Evolutionary conservation across 306 rosid species (phyloP), one percentile per base, ranked within the genome.

Genomic region (Ormosia semicastrata): DNA sequence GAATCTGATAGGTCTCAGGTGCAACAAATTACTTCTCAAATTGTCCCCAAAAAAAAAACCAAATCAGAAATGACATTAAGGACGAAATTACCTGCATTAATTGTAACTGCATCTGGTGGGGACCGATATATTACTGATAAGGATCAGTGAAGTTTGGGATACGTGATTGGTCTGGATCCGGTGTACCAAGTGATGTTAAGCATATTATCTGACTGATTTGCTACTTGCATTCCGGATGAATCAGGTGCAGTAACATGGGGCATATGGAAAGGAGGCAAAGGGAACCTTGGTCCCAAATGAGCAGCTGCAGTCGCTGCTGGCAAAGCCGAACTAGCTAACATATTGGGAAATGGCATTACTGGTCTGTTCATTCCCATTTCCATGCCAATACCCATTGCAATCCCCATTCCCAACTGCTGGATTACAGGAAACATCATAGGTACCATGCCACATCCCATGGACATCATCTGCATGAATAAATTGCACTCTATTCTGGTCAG

Each of bases 371-470:
- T n/a, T n/a, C n/a, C n/a, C n/a, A n/a, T n/a, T n/a, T n/a, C n/a
- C n/a, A n/a, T n/a, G n/a, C n/a, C n/a, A n/a, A n/a, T n/a, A n/a
- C n/a, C n/a, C n/a, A n/a, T n/a, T n/a, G n/a, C n/a, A n/a, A n/a
- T n/a, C n/a, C n/a, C n/a, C n/a, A n/a, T n/a, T n/a, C n/a, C n/a
- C n/a, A n/a, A n/a, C n/a, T n/a, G n/a, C n/a, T n/a, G n/a, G n/a
- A n/a, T n/a, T n/a, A n/a, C n/a, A n/a, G n/a, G n/a, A n/a, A n/a
- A n/a, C n/a, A n/a, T n/a, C n/a, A n/a, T n/a, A n/a, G n/a, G n/a
- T 75, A 95, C 91, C 84, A 90, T 71, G 83, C 87, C 32, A 88
- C 87, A 91, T 77, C 95, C 97, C 97, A 89, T 91, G 75, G 97
- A 91, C 97, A 94, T 91, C 94, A 93, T 94, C 98, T 94, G 89